A percentile compares a stretch with the other conserved stretches of the same genome.
These are phyloP conservation scores for Saccharomyces uvarum DNA, from an alignment of 1,139 yeast species.

Conservation along the genomic window DNA sequence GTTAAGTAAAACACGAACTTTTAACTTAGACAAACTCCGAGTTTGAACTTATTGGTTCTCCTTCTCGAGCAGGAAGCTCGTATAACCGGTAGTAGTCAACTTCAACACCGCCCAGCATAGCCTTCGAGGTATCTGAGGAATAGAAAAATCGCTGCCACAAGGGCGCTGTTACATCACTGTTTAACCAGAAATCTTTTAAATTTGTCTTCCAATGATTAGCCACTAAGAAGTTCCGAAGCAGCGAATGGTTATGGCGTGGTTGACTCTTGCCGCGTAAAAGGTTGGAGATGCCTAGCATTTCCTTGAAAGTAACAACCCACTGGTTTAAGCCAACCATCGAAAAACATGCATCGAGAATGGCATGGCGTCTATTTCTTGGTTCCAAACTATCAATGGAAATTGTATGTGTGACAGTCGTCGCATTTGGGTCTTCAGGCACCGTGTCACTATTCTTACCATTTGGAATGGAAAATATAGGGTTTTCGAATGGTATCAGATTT, in stretches of 20 bases:
- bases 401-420: constrained; percentile 21
- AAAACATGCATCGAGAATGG: constrained; percentile 12
- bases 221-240: constrained; percentile 40
- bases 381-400: constrained; percentile 19
- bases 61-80: constrained; percentile 37
- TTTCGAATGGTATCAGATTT: background rate
- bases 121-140: constrained; percentile 55
- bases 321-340: constrained; percentile 32
- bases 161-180: constrained; percentile 39
- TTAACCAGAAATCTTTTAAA: constrained; percentile 60
- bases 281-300: constrained; percentile 20
- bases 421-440: constrained; percentile 3
- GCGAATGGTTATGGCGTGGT: constrained; percentile 1
- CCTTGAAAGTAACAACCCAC: constrained; percentile 28
- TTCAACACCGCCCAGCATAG: constrained; percentile 49
- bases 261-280: constrained; percentile 5
- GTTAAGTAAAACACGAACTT: background rate
- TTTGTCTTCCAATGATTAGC: constrained; percentile 39
- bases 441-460: background rate
- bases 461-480: background rate
- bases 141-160: constrained; percentile 44
- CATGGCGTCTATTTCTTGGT: background rate
- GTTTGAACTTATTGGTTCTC: background rate
- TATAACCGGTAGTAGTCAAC: constrained; percentile 60
- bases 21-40: background rate